Base-by-base conservation (phyloP, 768 basidiomycete species). In the Mycena haematopus region DNA sequence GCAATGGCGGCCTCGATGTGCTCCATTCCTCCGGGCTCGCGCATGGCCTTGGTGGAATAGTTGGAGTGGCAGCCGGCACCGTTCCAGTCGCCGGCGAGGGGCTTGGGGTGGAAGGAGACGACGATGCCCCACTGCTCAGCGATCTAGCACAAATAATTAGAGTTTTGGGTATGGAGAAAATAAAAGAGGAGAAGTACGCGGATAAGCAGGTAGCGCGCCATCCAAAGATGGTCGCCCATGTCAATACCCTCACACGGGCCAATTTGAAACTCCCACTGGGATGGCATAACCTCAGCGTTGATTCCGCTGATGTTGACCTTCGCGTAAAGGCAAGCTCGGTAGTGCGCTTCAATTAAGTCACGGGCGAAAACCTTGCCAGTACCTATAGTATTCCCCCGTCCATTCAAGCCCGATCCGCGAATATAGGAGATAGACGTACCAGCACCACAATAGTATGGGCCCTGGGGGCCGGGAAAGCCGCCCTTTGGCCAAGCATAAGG, bases 191-290 rank as follows among this genome's bases (percentile, higher is more conserved):
- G 29, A 31, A 31, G 29, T 31, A 31, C 29, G 69, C 97, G 92
- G 74, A 94, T 77, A 71, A 99, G 89, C 69, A 99, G 91, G 84
- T 91, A 99, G 69, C 97, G 93, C 38, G 97, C 94, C 87, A 99
- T 95, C 95, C 95, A 97, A 70, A 99, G 89, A 79, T 99, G 96
- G 77, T 99, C 97, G 69, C 97, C 97, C 95, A 99, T 96, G 62
- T 90, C 83, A 76, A 99, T 98, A 57, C 97, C 97, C 75, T 93
- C 91, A 72, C 96, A 99, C 31, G 97, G 97, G 56, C 97, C 96
- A 69, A 99, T 95, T 79, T 99, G 97, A 91, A 96, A 99, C 81
- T 99, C 97, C 97, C 97, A 99, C 77, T 99, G 97, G 58, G 96
- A 89, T 17, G 97, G 96, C 96, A 99, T 99, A 65, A 99, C 96